Percentiles rank a stretch among this genome's conserved stretches.
These are phyloP conservation scores for Solanum medicagineum DNA, from an alignment of 257 asterid species.

Conservation along the genomic window DNA sequence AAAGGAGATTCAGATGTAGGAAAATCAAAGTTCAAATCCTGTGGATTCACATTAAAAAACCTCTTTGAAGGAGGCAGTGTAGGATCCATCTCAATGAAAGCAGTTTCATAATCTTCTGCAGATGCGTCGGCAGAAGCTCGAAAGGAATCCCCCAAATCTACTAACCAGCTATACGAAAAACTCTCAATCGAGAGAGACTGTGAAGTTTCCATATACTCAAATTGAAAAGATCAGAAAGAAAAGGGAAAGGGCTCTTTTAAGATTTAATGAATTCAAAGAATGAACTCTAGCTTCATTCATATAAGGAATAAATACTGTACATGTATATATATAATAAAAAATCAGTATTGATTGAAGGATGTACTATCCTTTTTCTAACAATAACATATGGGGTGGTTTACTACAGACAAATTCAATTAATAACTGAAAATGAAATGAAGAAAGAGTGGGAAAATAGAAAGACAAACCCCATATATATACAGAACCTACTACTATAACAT, in stretches of 20 bases:
- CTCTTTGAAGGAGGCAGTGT: conserved; percentile 68
- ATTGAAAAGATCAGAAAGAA: not conserved
- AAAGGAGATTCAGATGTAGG: conserved; percentile 38
- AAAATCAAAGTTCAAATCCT: conserved; percentile 58
- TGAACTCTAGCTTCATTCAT: not conserved
- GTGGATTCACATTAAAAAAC: conserved; percentile 39
- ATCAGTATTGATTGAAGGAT: not conserved
- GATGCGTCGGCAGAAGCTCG: conserved; percentile 14
- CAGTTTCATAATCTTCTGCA: conserved; percentile 36
- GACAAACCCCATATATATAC: conserved; percentile 31
- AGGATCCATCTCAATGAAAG: conserved; percentile 93
- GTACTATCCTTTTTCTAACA: conserved; percentile 1
- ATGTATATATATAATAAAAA: not conserved
- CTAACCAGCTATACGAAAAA: conserved; percentile 65
- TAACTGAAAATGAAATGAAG: conserved; percentile 6
- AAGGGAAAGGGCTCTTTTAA: not conserved
- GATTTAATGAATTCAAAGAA: not conserved
- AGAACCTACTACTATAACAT: not conserved
- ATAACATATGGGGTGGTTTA: conserved; percentile 10
- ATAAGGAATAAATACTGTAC: not conserved
- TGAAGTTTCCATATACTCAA: not conserved
- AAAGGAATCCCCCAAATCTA: conserved; percentile 19
- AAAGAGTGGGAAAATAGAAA: not conserved
- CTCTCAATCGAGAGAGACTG: conserved; percentile 42
- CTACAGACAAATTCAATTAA: conserved; percentile 5